These are phyloP conservation scores for Rhododendron ovatum DNA, from an alignment of 148 eudicot species.

Conservation along the genomic window DNA sequence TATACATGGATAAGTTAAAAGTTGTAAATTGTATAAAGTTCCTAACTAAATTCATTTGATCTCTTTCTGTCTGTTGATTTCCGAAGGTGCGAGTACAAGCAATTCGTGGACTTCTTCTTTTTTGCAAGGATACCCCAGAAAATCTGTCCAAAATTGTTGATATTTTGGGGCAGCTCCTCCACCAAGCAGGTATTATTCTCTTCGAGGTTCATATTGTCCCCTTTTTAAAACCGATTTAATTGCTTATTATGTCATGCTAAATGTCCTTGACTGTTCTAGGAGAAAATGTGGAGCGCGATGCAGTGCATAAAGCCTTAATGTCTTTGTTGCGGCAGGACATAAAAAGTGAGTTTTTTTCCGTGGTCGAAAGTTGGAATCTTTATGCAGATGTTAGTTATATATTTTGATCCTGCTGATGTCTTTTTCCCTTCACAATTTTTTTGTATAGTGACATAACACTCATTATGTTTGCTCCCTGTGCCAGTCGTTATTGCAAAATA, in stretches of 20 bases:
- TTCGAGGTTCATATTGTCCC: background rate
- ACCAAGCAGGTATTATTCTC: conserved; percentile 24
- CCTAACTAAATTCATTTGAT: background rate
- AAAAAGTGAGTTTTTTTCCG: conserved; percentile 27
- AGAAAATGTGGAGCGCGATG: conserved; percentile 61
- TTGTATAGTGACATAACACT: background rate
- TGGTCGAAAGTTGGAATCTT: background rate
- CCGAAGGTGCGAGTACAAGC: conserved; percentile 52
- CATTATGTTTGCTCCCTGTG: background rate
- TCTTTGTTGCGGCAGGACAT: conserved; percentile 48
- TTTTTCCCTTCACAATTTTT: background rate
- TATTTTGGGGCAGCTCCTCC: conserved; percentile 35
- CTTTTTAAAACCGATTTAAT: background rate
- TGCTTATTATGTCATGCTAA: background rate
- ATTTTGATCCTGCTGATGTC: background rate
- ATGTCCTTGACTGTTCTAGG: conserved; percentile 17
- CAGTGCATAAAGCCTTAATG: conserved; percentile 47
- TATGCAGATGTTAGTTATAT: background rate
- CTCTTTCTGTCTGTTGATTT: background rate
- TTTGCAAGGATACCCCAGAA: conserved; percentile 51
- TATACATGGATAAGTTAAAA: background rate
- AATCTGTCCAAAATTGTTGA: conserved; percentile 38
- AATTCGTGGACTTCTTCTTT: conserved; percentile 56
- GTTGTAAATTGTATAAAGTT: background rate
- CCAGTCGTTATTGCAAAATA: background rate